Base-by-base conservation (phyloP, 1,139 yeast genomes). In the Trichomonascaceae sp. region DNA sequence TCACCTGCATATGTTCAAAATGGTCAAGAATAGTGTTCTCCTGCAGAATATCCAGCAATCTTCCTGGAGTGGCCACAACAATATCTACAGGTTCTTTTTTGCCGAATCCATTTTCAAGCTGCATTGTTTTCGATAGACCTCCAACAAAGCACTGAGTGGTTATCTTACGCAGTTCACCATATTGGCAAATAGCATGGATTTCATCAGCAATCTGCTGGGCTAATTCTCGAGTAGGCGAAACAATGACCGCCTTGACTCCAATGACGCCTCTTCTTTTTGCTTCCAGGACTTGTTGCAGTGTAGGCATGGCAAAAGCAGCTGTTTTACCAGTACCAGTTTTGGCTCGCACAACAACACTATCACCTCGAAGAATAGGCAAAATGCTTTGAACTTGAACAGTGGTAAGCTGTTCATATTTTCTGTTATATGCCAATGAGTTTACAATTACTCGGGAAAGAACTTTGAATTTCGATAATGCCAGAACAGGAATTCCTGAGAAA, bases 321-420 rank as follows among this genome's bases (percentile, higher is more conserved):
- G 97, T 91, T 69, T 91, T 91, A 65, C 97, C 98, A 0, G 97
- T 90, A 66, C 97, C 98, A 4, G 98, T 91, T 68, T 88, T 88
- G 39, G 97, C 97, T 61, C 95, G 79, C 41, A 88, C 93, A 24
- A 90, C 90, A 54, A 89, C 75, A 60, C 95, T 69, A 43, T 80
- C 77, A 43, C 74, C 71, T 20, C 77, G 66, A 54, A 88, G 72
- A 56, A 85, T 80, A 8, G 95, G 95, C 53, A 81, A 73, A 50
- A 90, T 74, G 5, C 96, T 79, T 61, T 79, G 77, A 54, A 84
- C 83, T 69, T 90, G 98, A 18, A 89, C 96, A 1, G 87, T 83
- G 0, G 97, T 88, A 63, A 90, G 59, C 48, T 77, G 46, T 68
- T 73, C 52, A 56, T 67, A 71, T 43, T 64, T 62, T 49, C 72